phyloP scores from a whole-genome alignment of 139 green algal species.

The Chlorella sorokiniana region DNA sequence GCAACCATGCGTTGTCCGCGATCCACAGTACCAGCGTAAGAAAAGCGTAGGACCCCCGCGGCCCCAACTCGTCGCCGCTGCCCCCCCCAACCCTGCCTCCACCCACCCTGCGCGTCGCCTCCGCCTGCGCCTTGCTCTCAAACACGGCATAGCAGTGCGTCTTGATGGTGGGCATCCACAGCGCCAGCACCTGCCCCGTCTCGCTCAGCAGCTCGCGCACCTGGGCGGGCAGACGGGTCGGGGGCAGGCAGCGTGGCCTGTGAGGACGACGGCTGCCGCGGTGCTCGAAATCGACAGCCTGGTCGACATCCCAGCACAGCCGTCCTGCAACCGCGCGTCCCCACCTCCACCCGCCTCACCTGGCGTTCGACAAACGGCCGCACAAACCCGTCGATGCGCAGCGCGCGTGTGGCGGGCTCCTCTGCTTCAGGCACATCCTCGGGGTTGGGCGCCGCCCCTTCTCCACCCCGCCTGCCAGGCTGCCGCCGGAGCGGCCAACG shows the following conservation, averaged over 20 bases:
- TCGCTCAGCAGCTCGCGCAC: constrained; percentile 55
- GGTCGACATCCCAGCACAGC: too few species aligned
- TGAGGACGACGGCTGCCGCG: too few species aligned
- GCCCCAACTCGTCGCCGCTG: too few species aligned
- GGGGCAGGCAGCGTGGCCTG: background rate
- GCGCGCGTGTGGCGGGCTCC: constrained; percentile 42
- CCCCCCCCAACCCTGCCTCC: constrained; percentile 28
- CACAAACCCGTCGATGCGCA: constrained; percentile 81
- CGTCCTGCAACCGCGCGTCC: background rate
- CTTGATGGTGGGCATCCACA: constrained; percentile 90
- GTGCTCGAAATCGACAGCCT: too few species aligned
- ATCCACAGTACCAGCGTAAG: too few species aligned
- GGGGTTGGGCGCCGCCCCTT: constrained; percentile 7
- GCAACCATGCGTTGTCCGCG: too few species aligned
- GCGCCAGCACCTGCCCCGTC: constrained; percentile 55
- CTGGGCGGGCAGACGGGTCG: constrained; percentile 3
- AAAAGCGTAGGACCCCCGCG: too few species aligned
- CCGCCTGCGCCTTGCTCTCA: constrained; percentile 58
- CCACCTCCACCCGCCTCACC: background rate
- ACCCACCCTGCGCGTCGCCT: constrained; percentile 54
- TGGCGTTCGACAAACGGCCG: constrained; percentile 74
- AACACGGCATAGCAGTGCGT: constrained; percentile 75
- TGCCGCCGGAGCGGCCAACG: constrained; percentile 11
- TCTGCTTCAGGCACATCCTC: constrained; percentile 16
- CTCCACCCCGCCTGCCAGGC: background rate